Evolutionary conservation across 345 rosid species (phyloP).

Genomic region (Anacardium occidentale): DNA sequence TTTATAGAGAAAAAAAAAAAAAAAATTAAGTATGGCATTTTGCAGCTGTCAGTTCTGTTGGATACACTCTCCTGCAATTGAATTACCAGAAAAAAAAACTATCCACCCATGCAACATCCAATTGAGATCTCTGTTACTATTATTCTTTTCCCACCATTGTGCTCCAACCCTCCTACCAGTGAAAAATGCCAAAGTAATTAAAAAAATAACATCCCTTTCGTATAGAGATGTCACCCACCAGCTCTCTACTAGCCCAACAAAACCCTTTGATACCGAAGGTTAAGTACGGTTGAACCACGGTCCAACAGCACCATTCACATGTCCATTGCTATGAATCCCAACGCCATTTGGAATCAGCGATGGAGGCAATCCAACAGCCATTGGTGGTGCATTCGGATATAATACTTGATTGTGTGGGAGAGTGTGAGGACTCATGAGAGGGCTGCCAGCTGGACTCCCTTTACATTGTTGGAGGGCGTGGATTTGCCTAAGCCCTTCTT

Average conservation of each 20-base stretch:
- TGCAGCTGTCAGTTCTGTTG: constrained; percentile 49
- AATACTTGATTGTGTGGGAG: constrained; percentile 65
- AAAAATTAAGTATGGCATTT: constrained; percentile 34
- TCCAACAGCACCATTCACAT: constrained; percentile 64
- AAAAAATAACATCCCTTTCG: constrained; percentile 23
- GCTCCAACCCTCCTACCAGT: constrained; percentile 39
- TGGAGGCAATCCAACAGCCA: constrained; percentile 72
- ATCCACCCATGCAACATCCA: constrained; percentile 13
- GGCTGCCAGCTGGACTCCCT: constrained; percentile 73
- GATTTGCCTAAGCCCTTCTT: constrained; percentile 91
- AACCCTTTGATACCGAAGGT: not conserved
- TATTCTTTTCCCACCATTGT: constrained; percentile 21
- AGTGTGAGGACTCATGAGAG: constrained; percentile 56
- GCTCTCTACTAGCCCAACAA: constrained; percentile 14
- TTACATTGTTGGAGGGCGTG: constrained; percentile 73
- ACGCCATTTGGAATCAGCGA: constrained; percentile 67
- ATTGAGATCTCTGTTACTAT: constrained; percentile 20
- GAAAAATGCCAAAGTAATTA: constrained; percentile 36
- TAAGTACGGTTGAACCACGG: constrained; percentile 86
- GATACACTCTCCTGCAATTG: constrained; percentile 19
- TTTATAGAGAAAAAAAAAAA: constrained; percentile 1
- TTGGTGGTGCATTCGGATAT: constrained; percentile 60
- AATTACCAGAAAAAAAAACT: constrained; percentile 11
- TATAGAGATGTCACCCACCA: constrained; percentile 24
- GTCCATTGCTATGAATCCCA: constrained; percentile 78